Evolutionary conservation across 176 grass and related monocot species (phyloP).

Genomic region (Lolium rigidum): DNA sequence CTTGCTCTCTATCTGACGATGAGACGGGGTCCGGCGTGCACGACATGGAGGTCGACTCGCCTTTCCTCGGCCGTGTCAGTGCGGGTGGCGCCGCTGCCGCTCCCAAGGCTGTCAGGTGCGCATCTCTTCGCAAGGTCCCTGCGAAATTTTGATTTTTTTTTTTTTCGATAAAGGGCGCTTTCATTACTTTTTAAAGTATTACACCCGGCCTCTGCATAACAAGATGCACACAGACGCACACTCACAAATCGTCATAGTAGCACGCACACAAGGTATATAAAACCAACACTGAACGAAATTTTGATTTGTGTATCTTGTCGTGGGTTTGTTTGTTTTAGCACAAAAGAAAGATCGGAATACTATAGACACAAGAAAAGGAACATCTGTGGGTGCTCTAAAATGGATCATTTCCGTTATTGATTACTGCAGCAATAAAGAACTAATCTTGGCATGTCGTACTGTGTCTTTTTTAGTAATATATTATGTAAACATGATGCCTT

Average conservation of each 20-base stretch:
- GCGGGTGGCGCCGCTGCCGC: neutral
- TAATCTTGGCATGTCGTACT: neutral
- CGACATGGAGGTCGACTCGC: constrained; percentile 65
- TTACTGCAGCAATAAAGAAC: constrained; percentile 1
- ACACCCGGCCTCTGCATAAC: no score
- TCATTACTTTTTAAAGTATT: no score
- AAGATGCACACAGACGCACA: no score
- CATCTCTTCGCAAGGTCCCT: neutral
- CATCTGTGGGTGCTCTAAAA: neutral
- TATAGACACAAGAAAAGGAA: neutral
- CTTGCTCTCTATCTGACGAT: constrained; percentile 48
- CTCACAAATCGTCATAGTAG: no score
- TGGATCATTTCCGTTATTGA: constrained; percentile 12
- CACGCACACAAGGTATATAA: no score
- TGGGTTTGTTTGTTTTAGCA: neutral
- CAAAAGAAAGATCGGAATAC: neutral
- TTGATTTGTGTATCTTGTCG: neutral
- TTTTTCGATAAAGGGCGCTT: no score
- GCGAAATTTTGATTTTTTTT: neutral
- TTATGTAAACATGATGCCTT: no score
- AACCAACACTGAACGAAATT: no score
- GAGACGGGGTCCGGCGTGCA: constrained; percentile 41
- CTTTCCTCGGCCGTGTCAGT: constrained; percentile 39
- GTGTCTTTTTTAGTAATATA: neutral
- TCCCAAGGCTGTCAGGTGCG: constrained; percentile 54